Evolutionary conservation across 1,284 basidiomycete genomes (phyloP), one percentile per base, ranked within the genome.

Genomic region (Cystobasidium sp.): DNA sequence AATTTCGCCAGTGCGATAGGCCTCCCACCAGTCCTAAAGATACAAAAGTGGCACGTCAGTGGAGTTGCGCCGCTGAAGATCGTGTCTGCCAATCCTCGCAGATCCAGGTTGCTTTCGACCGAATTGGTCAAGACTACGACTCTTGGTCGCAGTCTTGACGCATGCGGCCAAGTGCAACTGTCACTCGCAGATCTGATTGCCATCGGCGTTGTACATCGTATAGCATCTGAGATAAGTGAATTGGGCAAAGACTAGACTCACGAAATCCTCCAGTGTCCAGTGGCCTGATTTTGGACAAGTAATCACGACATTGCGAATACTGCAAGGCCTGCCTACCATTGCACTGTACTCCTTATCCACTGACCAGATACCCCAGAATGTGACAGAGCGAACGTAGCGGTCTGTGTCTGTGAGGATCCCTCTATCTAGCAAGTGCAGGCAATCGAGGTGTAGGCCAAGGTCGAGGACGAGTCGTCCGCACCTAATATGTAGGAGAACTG

Each of bases 331-430:
- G 16, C 70, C 70, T 18, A 73, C 63, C 43, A 73, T 62, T 9
- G 70, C 70, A 16, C 31, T 43, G 43, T 62, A 73, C 39, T 73
- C 70, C 44, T 73, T 65, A 22, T 73, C 70, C 1, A 73, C 62
- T n/a, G 49, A 62, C 70, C 70, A 73, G 46, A 49, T 51, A 24
- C 62, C 63, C 70, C 70, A 73, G 52, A 73, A 73, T 0, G 70
- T 66, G 12, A 62, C 43, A 16, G 70, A 64, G 6, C 70, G 47
- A 8, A 73, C 51, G 43, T 61, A 73, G 39, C 49, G 59, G n/a
- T 55, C 70, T 20, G 62, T 61, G 37, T 55, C 49, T 44, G 62
- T 65, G 10, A 73, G 52, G 39, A 73, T 53, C n/a, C 63, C 63
- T 49, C 63, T 12, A n/a, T 73, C 56, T 14, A 65, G n/a, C 24